Evolutionary conservation across 2,329 filamentous ascomycete species (phyloP), one percentile per base, ranked within the genome.

Genomic region (Harringtonia lauricola): DNA sequence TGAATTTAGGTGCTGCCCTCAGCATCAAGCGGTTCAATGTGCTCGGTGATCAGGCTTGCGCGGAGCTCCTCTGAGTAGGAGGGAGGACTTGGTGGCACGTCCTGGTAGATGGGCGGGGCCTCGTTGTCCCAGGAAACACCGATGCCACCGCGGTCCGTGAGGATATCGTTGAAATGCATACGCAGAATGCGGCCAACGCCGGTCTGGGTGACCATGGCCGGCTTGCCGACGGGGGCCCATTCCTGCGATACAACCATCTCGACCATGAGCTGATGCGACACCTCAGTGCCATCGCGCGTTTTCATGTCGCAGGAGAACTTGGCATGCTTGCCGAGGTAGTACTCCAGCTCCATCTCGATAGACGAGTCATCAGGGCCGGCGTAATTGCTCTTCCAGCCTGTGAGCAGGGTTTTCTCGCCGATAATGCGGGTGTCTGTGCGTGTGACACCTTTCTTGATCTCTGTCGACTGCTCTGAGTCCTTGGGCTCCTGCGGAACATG

Each of bases 121-220:
- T 98, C 90, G 64, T 95, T 90, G 54, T 96, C 90, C 90, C 92
- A 98, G 53, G 84, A 86, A 55, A 98, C 89, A 41, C 90, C 89
- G 59, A 95, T 75, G 17, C 90, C 90, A 18, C 77, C 76, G 47
- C 86, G 77, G 64, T 94, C 84, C 4, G 89, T 95, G 44, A 96
- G 73, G 45, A 79, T 70, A 42, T 92, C 72, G 54, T 76, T 79
- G 67, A 95, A 96, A 60, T 94, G 86, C 75, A 95, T 95, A 51
- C 90, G 77, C 48, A 98, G 70, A 42, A 96, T 90, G 50, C 90
- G 79, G 1, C 90, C 92, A 3, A 88, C 84, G 48, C 90, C 90
- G 0, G 90, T 95, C 40, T 89, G 87, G 0, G 86, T 89, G 39
- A 86, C 75, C 41, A 87, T 70, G 42, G 68, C 64, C 2, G 73